A percentile compares a stretch with the other conserved stretches of the same genome.
These are phyloP conservation scores for Eutrema salsugineum DNA, from an alignment of 441 rosid species.

Conservation along the genomic window DNA sequence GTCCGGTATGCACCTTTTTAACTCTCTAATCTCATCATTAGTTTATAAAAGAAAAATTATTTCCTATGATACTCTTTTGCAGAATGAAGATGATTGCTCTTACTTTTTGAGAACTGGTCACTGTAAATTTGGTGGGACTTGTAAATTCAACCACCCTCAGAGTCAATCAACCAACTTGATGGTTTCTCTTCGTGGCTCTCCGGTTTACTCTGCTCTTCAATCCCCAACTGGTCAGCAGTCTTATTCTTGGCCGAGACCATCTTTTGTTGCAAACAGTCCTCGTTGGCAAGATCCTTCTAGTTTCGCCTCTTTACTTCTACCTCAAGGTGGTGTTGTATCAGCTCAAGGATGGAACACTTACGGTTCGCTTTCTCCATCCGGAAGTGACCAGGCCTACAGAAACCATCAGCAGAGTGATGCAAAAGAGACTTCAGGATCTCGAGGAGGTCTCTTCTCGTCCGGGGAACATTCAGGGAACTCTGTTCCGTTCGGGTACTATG, in stretches of 20 bases:
- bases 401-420: constrained; percentile 55
- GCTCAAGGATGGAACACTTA: constrained; percentile 96
- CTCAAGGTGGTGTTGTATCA: constrained; percentile 81
- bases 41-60: background rate
- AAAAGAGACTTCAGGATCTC: constrained; percentile 39
- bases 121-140: constrained; percentile 90
- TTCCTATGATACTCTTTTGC: constrained; percentile 22
- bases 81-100: constrained; percentile 88
- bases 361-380: constrained; percentile 86
- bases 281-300: constrained; percentile 96
- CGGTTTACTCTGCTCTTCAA: constrained; percentile 69
- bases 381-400: constrained; percentile 64
- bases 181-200: constrained; percentile 49
- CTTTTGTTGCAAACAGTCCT: constrained; percentile 79
- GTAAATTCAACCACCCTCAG: constrained; percentile 95
- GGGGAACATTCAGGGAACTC: constrained; percentile 49
- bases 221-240: constrained; percentile 82
- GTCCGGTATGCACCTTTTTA: constrained; percentile 50
- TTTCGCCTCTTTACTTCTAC: constrained; percentile 73
- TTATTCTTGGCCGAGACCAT: constrained; percentile 85
- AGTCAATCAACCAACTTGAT: constrained; percentile 82
- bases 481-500: constrained; percentile 55
- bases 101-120: constrained; percentile 96
- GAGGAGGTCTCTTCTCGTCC: constrained; percentile 42
- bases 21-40: background rate